Percentiles rank a stretch among this genome's conserved stretches.
These are phyloP conservation scores for Thuja plicata DNA, from an alignment of 83 land plant genomes.

Conservation along the genomic window DNA sequence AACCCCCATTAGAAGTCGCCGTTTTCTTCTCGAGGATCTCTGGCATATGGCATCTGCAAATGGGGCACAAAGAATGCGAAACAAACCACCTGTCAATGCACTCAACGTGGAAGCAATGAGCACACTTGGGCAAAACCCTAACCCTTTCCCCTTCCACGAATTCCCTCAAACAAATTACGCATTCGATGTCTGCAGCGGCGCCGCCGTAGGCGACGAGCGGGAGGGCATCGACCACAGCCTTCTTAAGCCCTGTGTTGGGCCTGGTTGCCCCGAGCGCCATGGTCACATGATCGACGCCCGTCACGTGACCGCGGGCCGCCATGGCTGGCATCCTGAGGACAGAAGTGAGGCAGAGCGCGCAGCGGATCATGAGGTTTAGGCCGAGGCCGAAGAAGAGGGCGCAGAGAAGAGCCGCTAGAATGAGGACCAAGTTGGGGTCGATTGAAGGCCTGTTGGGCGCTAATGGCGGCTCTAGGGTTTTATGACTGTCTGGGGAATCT, in stretches of 20 bases:
- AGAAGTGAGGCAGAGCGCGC: slow-evolving; percentile 40
- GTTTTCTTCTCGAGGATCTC: not conserved
- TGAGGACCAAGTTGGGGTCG: slow-evolving; percentile 71
- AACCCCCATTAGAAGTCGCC: not conserved
- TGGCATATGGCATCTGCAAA: slow-evolving; percentile 23
- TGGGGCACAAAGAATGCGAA: slow-evolving; percentile 42
- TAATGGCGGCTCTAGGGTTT: not conserved
- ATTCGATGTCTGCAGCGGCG: slow-evolving; percentile 25
- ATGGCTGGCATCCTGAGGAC: not conserved
- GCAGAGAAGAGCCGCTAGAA: slow-evolving; percentile 58
- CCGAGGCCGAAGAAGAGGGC: slow-evolving; percentile 53
- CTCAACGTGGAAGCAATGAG: slow-evolving; percentile 38
- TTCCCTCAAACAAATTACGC: slow-evolving; percentile 45
- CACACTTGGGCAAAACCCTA: slow-evolving; percentile 40
- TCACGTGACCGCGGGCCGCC: not conserved
- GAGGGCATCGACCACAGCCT: slow-evolving; percentile 25
- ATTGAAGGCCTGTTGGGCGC: slow-evolving; percentile 9
- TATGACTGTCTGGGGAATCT: not conserved
- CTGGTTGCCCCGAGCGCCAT: slow-evolving; percentile 9
- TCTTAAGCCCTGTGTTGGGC: slow-evolving; percentile 38
- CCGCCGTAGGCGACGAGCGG: slow-evolving; percentile 44
- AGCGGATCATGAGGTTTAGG: slow-evolving; percentile 56
- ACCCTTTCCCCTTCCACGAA: slow-evolving; percentile 32
- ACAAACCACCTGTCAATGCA: slow-evolving; percentile 50
- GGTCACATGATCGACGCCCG: slow-evolving; percentile 20